phyloP scores from a whole-genome alignment of 768 basidiomycete genomes.

The Sporobolomyces phaffii region DNA sequence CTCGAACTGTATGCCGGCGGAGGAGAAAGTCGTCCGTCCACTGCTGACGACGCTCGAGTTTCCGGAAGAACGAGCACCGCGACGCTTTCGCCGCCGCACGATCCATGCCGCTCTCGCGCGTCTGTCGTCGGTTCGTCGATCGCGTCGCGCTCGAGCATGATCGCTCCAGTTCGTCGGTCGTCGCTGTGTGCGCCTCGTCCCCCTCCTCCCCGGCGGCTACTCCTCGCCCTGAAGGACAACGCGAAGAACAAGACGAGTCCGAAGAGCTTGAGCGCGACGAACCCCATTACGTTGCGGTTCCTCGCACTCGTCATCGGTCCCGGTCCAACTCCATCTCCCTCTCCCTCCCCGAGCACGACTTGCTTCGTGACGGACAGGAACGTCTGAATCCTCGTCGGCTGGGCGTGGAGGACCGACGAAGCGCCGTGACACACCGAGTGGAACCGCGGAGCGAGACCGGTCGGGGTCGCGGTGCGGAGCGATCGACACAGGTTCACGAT shows the following conservation, averaged over 20 bases:
- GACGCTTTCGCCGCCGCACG: too few relatives aligned
- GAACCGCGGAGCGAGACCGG: not conserved
- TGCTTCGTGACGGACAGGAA: not conserved
- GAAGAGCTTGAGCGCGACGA: not conserved
- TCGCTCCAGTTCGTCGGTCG: not conserved
- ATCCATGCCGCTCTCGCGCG: too few relatives aligned
- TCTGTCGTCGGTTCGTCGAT: too few relatives aligned
- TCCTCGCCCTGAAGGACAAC: not conserved
- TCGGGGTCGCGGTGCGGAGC: not conserved
- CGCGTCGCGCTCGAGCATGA: not conserved
- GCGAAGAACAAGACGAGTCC: not conserved
- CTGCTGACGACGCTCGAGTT: too few relatives aligned
- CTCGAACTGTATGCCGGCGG: too few relatives aligned
- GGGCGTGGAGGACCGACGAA: not conserved
- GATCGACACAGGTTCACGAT: not conserved
- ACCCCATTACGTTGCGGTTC: not conserved
- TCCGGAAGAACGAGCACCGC: not conserved
- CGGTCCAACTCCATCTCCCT: not conserved
- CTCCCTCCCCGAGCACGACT: not conserved
- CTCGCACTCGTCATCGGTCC: not conserved
- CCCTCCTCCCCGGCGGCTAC: too few relatives aligned
- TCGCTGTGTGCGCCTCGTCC: too few relatives aligned
- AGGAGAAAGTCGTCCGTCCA: too few relatives aligned
- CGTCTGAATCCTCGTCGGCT: not conserved
- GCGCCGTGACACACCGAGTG: not conserved